Base-by-base conservation (phyloP, 345 rosid genomes). In the Citrus hindsii region DNA sequence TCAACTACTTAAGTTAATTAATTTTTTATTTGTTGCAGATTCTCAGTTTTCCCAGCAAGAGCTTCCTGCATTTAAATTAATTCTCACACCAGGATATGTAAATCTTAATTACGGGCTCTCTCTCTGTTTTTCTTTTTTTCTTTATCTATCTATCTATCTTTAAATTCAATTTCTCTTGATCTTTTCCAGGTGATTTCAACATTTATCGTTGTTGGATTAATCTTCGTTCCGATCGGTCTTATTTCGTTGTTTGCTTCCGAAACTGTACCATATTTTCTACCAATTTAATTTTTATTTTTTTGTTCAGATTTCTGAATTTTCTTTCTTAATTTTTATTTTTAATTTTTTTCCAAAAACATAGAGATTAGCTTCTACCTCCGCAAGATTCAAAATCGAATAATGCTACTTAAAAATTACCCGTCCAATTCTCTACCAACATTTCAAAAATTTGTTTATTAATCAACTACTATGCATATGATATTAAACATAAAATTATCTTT, bases 1-100 rank as follows among this genome's bases (percentile, higher is more conserved):
- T 64, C 19, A 30, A 28, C 19, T 6, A 64, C 2, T 27, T 64
- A 28, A 64, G 19, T 64, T 18, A 19, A 30, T 63, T 10, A 30
- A 16, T 64, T 77, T 72, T 14, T 27, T 16, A 30, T 64, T 33
- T 70, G 4, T 46, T 73, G 79, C 92, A 92, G 96, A 90, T 88
- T 90, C 94, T 13, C 85, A 75, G 83, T 92, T 92, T 74, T 84
- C 91, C 6, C 97, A 92, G 75, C 97, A 92, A 83, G 92, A 92
- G 77, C 94, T 92, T 74, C 92, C 92, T 6, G 94, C 97, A 71
- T 90, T 89, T 80, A 92, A 89, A 81, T 89, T 92, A 59, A 88
- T 90, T 79, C 85, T 92, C 18, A 90, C 97, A 0, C 94, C 97
- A 25, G 86, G 88, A 79, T 84, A 88, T 90, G 94, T 91, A 86